phyloP scores from a whole-genome alignment of 345 rosid species.

The Gossypium ekmanianum region DNA sequence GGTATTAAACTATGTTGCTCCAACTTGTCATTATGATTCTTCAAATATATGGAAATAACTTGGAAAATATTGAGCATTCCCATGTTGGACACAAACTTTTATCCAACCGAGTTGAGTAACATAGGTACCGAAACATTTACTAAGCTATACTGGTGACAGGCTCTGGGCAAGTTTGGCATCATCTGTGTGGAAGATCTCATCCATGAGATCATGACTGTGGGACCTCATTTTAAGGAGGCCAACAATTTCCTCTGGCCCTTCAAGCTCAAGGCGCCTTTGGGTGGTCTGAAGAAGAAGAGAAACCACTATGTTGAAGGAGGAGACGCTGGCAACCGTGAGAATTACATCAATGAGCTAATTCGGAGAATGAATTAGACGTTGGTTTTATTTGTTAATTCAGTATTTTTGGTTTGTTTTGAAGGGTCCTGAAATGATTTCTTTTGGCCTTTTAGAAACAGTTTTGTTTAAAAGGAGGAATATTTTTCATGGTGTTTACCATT shows the following conservation, averaged over 20 bases:
- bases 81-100: background rate
- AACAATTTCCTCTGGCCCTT: constrained; percentile 92
- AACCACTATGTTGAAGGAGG: constrained; percentile 98
- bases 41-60: background rate
- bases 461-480: background rate
- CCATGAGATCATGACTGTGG: constrained; percentile 86
- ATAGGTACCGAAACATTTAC: background rate
- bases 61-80: no score
- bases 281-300: constrained; percentile 88
- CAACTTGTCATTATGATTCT: background rate
- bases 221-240: constrained; percentile 94
- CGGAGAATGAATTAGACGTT: constrained; percentile 77
- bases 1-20: background rate
- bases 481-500: background rate
- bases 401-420: constrained; percentile 3
- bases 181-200: constrained; percentile 77
- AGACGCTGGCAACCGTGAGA: constrained; percentile 81
- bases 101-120: background rate
- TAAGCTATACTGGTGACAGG: constrained; percentile 31
- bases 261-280: constrained; percentile 84
- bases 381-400: background rate
- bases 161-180: constrained; percentile 67
- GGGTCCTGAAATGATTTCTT: background rate
- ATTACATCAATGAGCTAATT: constrained; percentile 67
- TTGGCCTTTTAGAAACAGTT: background rate